phyloP scores from a whole-genome alignment of 2,329 filamentous ascomycete species.

The Penicillium palitans region DNA sequence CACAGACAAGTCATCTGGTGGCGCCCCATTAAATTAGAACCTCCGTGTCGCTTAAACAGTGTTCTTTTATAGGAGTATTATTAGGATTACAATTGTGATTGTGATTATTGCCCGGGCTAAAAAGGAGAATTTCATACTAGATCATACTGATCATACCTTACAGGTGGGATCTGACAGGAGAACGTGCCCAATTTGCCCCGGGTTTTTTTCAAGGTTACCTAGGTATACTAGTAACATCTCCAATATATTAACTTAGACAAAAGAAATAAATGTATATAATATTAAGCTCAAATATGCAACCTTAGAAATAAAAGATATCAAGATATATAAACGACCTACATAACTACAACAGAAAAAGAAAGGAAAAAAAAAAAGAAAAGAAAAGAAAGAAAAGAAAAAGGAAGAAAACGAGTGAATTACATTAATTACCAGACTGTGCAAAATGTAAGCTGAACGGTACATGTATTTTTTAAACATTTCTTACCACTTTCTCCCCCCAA shows the following conservation, averaged over 20 bases:
- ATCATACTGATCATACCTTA: background rate
- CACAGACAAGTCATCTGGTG: background rate
- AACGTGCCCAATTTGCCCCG: background rate
- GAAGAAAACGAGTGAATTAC: background rate
- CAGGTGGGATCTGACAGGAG: background rate
- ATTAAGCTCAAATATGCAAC: background rate
- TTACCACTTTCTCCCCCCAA: slow-evolving; percentile 16
- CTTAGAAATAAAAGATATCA: background rate
- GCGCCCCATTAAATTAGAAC: background rate
- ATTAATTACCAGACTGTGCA: slow-evolving; percentile 15
- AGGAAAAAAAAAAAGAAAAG: background rate
- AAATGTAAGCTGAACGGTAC: slow-evolving; percentile 20
- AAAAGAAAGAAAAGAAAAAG: background rate
- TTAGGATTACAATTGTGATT: background rate
- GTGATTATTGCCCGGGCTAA: background rate
- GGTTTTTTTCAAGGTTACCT: background rate
- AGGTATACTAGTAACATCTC: background rate
- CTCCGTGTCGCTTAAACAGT: background rate
- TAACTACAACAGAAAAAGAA: background rate
- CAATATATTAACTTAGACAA: background rate
- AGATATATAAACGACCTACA: background rate
- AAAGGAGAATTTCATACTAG: background rate
- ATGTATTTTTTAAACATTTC: slow-evolving; percentile 21
- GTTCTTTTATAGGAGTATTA: background rate
- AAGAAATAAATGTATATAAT: background rate